Conservation (phyloP, 164 flowering plant genomes). For the Magnolia officinalis region DNA sequence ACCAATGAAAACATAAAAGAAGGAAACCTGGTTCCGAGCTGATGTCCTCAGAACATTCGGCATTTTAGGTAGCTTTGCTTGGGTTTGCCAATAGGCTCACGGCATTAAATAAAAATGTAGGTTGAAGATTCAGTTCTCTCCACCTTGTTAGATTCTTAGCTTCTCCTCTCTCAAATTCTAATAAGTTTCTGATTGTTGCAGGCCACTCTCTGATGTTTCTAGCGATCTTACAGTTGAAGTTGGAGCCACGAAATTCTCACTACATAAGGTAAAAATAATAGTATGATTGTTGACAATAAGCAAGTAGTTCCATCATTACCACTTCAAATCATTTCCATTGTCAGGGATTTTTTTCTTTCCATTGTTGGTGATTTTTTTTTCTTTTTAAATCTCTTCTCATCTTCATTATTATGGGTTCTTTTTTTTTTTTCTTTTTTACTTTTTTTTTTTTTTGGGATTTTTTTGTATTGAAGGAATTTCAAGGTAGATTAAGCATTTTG, state of each 20-base stretch:
- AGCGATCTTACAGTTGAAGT: slow-evolving; percentile 89
- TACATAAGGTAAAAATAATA: slow-evolving; percentile 68
- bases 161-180: background rate
- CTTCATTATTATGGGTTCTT: background rate
- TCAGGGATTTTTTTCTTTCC: background rate
- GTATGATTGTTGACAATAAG: background rate
- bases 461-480: background rate
- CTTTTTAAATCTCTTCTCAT: background rate
- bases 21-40: background rate
- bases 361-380: background rate
- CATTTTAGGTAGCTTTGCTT: background rate
- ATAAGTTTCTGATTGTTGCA: slow-evolving; percentile 35
- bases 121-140: background rate
- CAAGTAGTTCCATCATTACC: background rate
- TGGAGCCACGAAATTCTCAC: slow-evolving; percentile 66
- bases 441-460: background rate
- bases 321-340: background rate
- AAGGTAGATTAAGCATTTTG: background rate
- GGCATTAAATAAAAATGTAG: background rate
- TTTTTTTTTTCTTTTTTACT: background rate
- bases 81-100: background rate
- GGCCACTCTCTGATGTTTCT: slow-evolving; percentile 98
- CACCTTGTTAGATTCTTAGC: background rate
- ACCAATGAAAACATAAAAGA: background rate
- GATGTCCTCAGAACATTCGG: slow-evolving; percentile 1